These are phyloP conservation scores for Penicillium coprophilum DNA, from an alignment of 495 filamentous ascomycete genomes.

Conservation along the genomic window DNA sequence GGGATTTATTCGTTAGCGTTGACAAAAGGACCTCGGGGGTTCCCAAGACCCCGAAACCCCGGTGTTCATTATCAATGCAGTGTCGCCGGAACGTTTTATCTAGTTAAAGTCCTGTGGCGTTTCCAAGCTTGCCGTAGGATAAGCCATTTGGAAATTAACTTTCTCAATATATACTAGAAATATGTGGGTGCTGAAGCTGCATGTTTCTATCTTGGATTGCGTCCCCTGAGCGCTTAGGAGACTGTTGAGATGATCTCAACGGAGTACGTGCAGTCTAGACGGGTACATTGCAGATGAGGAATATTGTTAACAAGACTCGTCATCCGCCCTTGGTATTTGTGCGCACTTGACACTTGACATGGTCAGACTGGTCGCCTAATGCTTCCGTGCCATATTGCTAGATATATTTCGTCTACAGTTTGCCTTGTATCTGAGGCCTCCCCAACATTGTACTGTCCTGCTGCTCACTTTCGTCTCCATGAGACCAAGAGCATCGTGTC, in stretches of 20 bases:
- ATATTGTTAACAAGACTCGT: background rate
- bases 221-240: background rate
- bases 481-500: background rate
- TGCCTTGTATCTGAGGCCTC: background rate
- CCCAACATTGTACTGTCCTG: background rate
- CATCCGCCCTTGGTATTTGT: background rate
- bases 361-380: background rate
- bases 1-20: background rate
- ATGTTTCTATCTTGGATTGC: background rate
- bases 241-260: background rate
- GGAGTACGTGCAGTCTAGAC: background rate
- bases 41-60: background rate
- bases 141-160: background rate
- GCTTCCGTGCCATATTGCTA: background rate
- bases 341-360: background rate
- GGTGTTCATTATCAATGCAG: background rate
- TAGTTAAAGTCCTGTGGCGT: background rate
- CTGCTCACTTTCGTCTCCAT: background rate
- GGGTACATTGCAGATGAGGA: background rate
- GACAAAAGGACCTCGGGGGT: no score
- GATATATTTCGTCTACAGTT: background rate
- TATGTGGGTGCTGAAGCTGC: background rate
- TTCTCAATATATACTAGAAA: background rate
- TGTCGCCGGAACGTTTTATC: background rate
- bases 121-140: background rate